A percentile compares a stretch with the other conserved stretches of the same genome.
phyloP scores from a whole-genome alignment of 495 filamentous ascomycete genomes.

The Endocarpon pusillum region DNA sequence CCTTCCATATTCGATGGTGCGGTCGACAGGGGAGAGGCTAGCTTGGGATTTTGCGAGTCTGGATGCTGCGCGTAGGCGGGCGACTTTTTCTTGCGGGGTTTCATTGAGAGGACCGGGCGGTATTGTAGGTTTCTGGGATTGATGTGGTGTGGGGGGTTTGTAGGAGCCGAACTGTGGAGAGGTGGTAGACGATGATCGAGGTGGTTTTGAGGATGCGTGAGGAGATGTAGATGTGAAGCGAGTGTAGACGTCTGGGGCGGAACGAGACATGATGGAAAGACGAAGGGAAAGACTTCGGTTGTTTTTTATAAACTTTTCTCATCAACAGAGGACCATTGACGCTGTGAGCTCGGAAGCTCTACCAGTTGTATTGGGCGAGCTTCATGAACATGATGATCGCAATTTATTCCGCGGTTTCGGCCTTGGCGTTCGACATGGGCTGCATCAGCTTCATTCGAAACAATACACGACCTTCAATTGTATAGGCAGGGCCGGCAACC shows the following conservation, averaged over 20 bases:
- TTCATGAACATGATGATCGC: too few species aligned
- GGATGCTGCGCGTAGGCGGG: slow-evolving; percentile 67
- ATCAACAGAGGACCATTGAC: too few species aligned
- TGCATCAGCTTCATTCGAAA: too few species aligned
- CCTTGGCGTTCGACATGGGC: too few species aligned
- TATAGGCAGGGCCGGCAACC: too few species aligned
- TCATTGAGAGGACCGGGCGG: slow-evolving; percentile 29
- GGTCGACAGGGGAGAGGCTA: slow-evolving; percentile 46
- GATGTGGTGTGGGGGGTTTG: slow-evolving; percentile 21
- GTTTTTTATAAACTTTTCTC: too few species aligned
- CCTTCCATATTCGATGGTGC: slow-evolving; percentile 47
- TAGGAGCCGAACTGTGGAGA: slow-evolving; percentile 15
- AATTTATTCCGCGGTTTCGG: too few species aligned
- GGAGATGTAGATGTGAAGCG: slow-evolving; percentile 87
- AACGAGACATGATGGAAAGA: slow-evolving; percentile 4
- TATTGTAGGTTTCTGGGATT: slow-evolving; percentile 10
- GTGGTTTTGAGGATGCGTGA: slow-evolving; percentile 59
- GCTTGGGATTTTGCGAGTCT: slow-evolving; percentile 47
- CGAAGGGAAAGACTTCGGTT: too few species aligned
- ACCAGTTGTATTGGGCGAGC: too few species aligned
- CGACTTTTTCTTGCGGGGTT: slow-evolving; percentile 80
- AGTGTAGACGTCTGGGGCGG: slow-evolving; percentile 77
- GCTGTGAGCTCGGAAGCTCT: too few species aligned
- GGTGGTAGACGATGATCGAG: slow-evolving; percentile 13
- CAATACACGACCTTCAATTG: too few species aligned